Evolutionary conservation across 257 asterid species (phyloP).

Genomic region (Solanum microdontum): DNA sequence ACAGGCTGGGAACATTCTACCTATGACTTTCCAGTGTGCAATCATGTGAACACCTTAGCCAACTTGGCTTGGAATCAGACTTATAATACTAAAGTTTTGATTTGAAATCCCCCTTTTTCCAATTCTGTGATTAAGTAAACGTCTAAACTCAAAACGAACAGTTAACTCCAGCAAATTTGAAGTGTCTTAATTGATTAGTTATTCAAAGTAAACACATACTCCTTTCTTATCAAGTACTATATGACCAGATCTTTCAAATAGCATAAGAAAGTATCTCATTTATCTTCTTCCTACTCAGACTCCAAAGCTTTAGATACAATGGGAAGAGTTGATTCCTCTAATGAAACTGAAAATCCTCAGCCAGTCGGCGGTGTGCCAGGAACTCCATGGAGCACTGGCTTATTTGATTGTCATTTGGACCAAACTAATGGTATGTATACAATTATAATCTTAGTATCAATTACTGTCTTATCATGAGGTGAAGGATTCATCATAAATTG

Average conservation of each 20-base stretch:
- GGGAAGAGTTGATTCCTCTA: constrained; percentile 8
- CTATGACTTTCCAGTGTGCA: not conserved
- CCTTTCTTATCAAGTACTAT: not conserved
- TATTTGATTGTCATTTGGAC: constrained; percentile 22
- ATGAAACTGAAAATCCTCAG: not conserved
- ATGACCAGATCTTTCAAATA: not conserved
- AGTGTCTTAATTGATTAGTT: not conserved
- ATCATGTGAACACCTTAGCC: not conserved
- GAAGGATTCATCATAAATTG: not conserved
- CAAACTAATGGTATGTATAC: constrained; percentile 11
- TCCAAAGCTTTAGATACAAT: not conserved
- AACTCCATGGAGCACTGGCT: constrained; percentile 18
- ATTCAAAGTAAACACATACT: not conserved
- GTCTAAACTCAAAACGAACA: not conserved
- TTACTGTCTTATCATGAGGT: not conserved
- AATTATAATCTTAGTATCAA: not conserved
- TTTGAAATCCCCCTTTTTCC: not conserved
- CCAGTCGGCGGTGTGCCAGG: not conserved
- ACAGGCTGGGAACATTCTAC: not conserved
- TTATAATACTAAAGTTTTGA: not conserved
- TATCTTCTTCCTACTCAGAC: not conserved
- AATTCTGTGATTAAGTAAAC: not conserved
- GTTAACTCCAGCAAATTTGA: not conserved
- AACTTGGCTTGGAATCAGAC: not conserved
- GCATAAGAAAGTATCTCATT: not conserved